Percentiles rank a stretch among this genome's conserved stretches.
These are phyloP conservation scores for Pichia californica DNA, from an alignment of 805 yeast species.

Conservation along the genomic window DNA sequence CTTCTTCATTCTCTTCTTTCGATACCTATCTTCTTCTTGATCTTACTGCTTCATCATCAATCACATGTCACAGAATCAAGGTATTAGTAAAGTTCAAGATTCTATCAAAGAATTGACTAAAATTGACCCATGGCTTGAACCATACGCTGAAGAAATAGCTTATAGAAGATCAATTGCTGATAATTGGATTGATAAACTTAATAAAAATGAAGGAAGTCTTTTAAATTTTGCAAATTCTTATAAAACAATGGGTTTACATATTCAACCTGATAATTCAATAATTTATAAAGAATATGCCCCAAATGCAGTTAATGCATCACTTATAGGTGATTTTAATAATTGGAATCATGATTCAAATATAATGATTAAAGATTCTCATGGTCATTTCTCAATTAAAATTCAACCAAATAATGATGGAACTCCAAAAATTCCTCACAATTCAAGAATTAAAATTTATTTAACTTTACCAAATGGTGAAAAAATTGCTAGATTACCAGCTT, in stretches of 20 bases:
- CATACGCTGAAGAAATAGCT: conserved; percentile 60
- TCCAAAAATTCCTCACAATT: conserved; percentile 73
- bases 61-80: too few relatives aligned
- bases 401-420: conserved; percentile 44
- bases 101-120: conserved; percentile 55
- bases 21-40: too few relatives aligned
- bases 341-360: conserved; percentile 62
- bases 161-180: conserved; percentile 62
- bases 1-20: background rate
- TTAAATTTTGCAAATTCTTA: conserved; percentile 71
- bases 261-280: conserved; percentile 48
- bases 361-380: conserved; percentile 58
- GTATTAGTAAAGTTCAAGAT: conserved; percentile 19
- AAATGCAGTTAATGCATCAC: conserved; percentile 63
- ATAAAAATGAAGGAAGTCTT: conserved; percentile 58
- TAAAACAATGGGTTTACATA: conserved; percentile 70
- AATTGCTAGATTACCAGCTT: conserved; percentile 81
- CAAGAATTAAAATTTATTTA: conserved; percentile 68
- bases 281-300: conserved; percentile 85
- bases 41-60: too few relatives aligned
- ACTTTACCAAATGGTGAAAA: conserved; percentile 59
- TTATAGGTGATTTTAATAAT: conserved; percentile 89
- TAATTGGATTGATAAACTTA: conserved; percentile 53
- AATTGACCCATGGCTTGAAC: conserved; percentile 83
- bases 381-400: conserved; percentile 60